These are phyloP conservation scores for Talaromyces adpressus DNA, from an alignment of 495 filamentous ascomycete species.

Conservation along the genomic window DNA sequence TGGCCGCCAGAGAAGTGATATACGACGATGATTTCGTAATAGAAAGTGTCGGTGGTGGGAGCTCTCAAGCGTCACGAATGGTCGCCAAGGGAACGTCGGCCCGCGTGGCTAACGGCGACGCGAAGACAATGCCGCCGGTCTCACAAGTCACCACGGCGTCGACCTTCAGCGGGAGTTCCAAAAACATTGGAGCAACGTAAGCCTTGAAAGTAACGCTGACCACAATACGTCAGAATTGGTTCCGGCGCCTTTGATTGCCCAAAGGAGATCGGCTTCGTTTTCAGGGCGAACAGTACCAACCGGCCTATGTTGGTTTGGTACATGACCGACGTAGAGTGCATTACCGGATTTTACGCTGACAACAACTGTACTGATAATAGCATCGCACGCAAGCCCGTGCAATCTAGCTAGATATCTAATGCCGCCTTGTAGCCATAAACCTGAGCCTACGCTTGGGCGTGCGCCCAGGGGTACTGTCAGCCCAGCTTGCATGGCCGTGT, in stretches of 20 bases:
- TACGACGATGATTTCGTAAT: slow-evolving; percentile 44
- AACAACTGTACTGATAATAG: slow-evolving; percentile 51
- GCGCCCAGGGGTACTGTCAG: slow-evolving; percentile 53
- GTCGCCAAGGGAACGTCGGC: slow-evolving; percentile 42
- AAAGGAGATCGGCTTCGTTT: slow-evolving; percentile 49
- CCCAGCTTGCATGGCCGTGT: slow-evolving; percentile 39
- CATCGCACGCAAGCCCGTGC: slow-evolving; percentile 54
- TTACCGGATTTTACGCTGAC: slow-evolving; percentile 48
- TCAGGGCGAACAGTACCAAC: slow-evolving; percentile 35
- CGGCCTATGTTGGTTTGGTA: slow-evolving; percentile 43
- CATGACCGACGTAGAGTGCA: slow-evolving; percentile 41
- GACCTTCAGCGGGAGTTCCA: slow-evolving; percentile 38
- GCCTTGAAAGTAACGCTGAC: slow-evolving; percentile 50
- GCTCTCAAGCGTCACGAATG: slow-evolving; percentile 53
- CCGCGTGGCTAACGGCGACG: slow-evolving; percentile 41
- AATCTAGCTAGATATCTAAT: slow-evolving; percentile 53
- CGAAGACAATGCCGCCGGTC: slow-evolving; percentile 52
- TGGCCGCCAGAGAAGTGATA: slow-evolving; percentile 42
- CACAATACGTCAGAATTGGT: slow-evolving; percentile 60
- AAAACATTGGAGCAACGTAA: slow-evolving; percentile 35
- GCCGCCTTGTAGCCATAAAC: slow-evolving; percentile 58
- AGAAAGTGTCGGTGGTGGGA: slow-evolving; percentile 51
- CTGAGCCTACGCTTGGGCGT: slow-evolving; percentile 56
- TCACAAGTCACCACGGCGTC: slow-evolving; percentile 46
- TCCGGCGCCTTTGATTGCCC: slow-evolving; percentile 55